Evolutionary conservation across 2,329 filamentous ascomycete species (phyloP).

Genomic region (Pyrenochaeta sp.): DNA sequence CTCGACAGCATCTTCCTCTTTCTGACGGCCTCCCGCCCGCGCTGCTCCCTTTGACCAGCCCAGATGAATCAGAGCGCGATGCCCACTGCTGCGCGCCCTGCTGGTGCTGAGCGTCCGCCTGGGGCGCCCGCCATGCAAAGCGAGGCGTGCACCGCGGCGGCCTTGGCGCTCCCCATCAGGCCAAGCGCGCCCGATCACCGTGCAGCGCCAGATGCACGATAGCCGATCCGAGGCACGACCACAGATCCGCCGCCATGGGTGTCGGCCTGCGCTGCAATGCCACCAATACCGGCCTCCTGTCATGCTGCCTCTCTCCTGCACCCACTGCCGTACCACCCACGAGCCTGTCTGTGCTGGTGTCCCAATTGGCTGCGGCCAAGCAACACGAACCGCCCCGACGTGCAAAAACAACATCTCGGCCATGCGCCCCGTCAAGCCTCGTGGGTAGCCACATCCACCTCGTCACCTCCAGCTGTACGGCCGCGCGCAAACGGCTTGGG

Average conservation of each 20-base stretch:
- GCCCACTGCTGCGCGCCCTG: conserved; percentile 24
- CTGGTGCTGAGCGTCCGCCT: conserved; percentile 17
- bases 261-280: conserved; percentile 15
- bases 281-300: conserved; percentile 29
- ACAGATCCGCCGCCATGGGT: conserved; percentile 31
- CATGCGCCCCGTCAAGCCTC: conserved; percentile 20
- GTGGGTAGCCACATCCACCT: conserved; percentile 16
- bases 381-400: too few species aligned
- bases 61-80: conserved; percentile 36
- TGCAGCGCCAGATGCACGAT: conserved; percentile 34
- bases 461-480: conserved; percentile 2
- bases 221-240: conserved; percentile 35
- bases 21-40: conserved; percentile 31
- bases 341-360: conserved; percentile 24
- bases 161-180: conserved; percentile 17
- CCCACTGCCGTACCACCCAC: conserved; percentile 26
- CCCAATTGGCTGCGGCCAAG: conserved; percentile 33
- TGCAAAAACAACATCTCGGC: conserved; percentile 10
- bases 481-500: background rate
- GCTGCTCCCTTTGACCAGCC: conserved; percentile 31
- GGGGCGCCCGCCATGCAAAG: conserved; percentile 17
- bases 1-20: conserved; percentile 39
- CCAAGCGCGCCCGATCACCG: conserved; percentile 25
- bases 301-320: conserved; percentile 20
- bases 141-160: conserved; percentile 25